phyloP scores from a whole-genome alignment of 2,329 filamentous ascomycete species.

The Nemania abortiva region DNA sequence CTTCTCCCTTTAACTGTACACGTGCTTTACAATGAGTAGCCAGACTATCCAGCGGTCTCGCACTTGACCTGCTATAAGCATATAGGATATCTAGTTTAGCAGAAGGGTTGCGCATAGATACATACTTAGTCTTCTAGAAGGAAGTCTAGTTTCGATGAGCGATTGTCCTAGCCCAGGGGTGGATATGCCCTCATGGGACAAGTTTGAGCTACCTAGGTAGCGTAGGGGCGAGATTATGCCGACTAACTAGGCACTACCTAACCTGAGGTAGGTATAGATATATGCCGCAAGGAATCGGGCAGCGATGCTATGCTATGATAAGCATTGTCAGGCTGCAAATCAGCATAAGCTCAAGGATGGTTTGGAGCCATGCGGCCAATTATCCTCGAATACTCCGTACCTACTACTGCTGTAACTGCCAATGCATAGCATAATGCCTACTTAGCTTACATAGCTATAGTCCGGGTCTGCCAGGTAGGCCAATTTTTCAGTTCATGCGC shows the following conservation, averaged over 20 bases:
- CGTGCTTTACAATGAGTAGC: slow-evolving; percentile 5
- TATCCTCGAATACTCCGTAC: slow-evolving; percentile 8
- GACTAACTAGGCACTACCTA: slow-evolving; percentile 8
- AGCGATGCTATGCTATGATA: slow-evolving; percentile 22
- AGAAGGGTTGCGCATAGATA: neutral
- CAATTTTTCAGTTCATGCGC: slow-evolving; percentile 23
- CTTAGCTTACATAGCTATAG: neutral
- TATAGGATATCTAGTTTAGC: neutral
- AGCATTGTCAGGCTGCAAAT: slow-evolving; percentile 18
- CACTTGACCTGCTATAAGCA: neutral
- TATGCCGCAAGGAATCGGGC: slow-evolving; percentile 17
- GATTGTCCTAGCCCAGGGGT: neutral
- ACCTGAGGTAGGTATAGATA: slow-evolving; percentile 1
- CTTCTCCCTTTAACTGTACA: neutral
- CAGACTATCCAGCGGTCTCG: too few species aligned
- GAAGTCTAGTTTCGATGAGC: neutral
- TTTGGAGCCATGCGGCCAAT: slow-evolving; percentile 15
- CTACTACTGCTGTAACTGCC: neutral
- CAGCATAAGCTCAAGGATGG: neutral
- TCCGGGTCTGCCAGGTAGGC: neutral
- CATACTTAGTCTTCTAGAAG: slow-evolving; percentile 24
- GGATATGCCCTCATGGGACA: slow-evolving; percentile 3
- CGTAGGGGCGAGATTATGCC: slow-evolving; percentile 29
- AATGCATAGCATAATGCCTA: slow-evolving; percentile 5
- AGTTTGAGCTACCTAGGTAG: slow-evolving; percentile 24